Evolutionary conservation across 192 early-diverging fungal species (phyloP).

Genomic region (Entophlyctis luteolus): DNA sequence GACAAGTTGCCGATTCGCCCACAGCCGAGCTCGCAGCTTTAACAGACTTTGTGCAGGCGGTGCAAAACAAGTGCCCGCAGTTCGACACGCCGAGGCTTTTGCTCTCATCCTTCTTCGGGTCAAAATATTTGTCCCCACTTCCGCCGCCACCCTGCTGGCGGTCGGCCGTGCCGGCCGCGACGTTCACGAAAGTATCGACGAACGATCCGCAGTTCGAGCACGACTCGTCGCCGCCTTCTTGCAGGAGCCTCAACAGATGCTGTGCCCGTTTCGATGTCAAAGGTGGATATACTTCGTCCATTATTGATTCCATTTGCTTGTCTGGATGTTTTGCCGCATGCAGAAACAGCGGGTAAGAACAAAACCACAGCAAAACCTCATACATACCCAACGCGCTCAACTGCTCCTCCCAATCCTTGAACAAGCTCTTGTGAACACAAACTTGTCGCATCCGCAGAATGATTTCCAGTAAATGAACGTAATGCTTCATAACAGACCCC

Average conservation of each 20-base stretch:
- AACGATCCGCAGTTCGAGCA: conserved; percentile 29
- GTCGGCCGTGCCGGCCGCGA: not conserved
- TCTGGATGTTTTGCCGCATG: not conserved
- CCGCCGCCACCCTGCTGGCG: not conserved
- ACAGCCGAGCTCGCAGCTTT: not conserved
- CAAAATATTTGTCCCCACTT: not conserved
- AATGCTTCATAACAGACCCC: conserved; percentile 36
- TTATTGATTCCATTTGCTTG: conserved; percentile 14
- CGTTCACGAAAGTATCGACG: conserved; percentile 22
- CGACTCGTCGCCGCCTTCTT: conserved; percentile 48
- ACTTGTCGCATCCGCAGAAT: conserved; percentile 49
- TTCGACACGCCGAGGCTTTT: conserved; percentile 23
- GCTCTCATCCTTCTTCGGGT: conserved; percentile 1
- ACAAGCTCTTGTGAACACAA: conserved; percentile 40
- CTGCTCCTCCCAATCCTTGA: conserved; percentile 29
- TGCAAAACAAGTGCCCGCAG: conserved; percentile 43
- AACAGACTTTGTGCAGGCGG: conserved; percentile 21
- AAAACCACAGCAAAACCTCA: not conserved
- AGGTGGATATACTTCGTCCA: conserved; percentile 19
- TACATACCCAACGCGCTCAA: conserved; percentile 18
- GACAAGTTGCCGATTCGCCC: conserved; percentile 25
- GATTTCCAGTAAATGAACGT: conserved; percentile 46
- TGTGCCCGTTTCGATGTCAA: conserved; percentile 35
- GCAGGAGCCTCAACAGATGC: conserved; percentile 31
- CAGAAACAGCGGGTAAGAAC: not conserved